A percentile compares a stretch with the other conserved stretches of the same genome.
Conservation (phyloP, 805 yeast genomes). For the Ogataea allantospora region DNA sequence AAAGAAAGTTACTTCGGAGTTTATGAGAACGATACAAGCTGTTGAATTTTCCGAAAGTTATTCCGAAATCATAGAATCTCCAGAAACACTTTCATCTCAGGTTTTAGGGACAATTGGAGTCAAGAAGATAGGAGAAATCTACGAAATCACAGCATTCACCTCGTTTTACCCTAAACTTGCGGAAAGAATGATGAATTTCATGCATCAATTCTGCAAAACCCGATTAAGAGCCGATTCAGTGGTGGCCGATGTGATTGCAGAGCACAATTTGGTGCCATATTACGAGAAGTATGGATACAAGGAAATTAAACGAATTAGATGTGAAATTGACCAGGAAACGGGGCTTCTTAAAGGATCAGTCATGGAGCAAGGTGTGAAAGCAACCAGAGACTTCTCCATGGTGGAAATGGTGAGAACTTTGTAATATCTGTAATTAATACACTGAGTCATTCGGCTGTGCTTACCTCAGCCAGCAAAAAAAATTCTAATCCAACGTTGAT, state of each 20-base stretch:
- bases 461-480: constrained; percentile 9
- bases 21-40: constrained; percentile 12
- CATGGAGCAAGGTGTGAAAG: constrained; percentile 40
- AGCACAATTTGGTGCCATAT: constrained; percentile 47
- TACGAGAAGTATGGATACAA: constrained; percentile 44
- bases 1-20: constrained; percentile 19
- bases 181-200: constrained; percentile 21
- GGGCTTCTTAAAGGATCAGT: constrained; percentile 16
- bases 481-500: constrained; percentile 8
- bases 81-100: constrained; percentile 30
- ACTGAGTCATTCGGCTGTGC: constrained; percentile 1
- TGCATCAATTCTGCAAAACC: constrained; percentile 15
- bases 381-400: constrained; percentile 41
- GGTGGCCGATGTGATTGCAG: constrained; percentile 44
- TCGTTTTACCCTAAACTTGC: constrained; percentile 45
- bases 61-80: constrained; percentile 2
- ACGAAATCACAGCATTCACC: constrained; percentile 53
- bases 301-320: constrained; percentile 26
- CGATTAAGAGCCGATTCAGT: constrained; percentile 21
- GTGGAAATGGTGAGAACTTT: constrained; percentile 30
- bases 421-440: too few species aligned
- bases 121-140: constrained; percentile 25
- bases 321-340: constrained; percentile 25
- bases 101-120: constrained; percentile 38
- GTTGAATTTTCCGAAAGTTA: constrained; percentile 5